Base-by-base conservation (phyloP, 106 monocot genomes). In the Allium sativum region DNA sequence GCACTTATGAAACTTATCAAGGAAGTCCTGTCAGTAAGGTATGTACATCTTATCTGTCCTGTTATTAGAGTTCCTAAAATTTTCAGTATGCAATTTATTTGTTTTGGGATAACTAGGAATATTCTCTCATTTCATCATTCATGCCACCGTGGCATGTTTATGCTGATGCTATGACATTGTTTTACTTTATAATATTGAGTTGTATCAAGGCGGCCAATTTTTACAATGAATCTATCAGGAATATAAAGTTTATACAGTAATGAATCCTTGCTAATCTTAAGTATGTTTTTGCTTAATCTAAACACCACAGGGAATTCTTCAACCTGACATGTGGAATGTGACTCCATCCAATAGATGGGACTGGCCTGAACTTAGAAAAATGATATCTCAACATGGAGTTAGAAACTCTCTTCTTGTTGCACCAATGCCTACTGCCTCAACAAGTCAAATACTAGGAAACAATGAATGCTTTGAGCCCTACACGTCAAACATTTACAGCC, bases 341-440 rank as follows among this genome's bases (percentile, higher is more conserved):
- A 66, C 47, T 1, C 90, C 90, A 70, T 90, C 90, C 41, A 69
- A 72, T 52, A 70, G 81, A 55, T 96, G 96, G 95, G 75, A 91
- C 56, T 96, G 96, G 96, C 31, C 57, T 55, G 51, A 61, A 44
- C 45, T 96, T 42, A 76, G 87, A 56, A 62, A 75, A 54, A 70
- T 76, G 75, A 85, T 96, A 50, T 75, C 78, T 14, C 73, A 68
- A 59, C 77, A 84, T 70, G 96, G 87, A 17, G 69, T 88, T 12
- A 81, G 96, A 60, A 96, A 96, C 68, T 96, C 90, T 10, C 96
- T 96, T 74, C 87, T 96, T 50, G 68, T 96, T 66, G 96, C 96
- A 55, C 91, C 96, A 6, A 91, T 96, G 96, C 96, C 96, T 2
- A 96, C 96, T 61, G 91, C 96, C 61, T 96, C 96, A 62, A 96